These are phyloP conservation scores for Escallonia herrerae DNA, from an alignment of 129 eudicot genomes.

Conservation along the genomic window DNA sequence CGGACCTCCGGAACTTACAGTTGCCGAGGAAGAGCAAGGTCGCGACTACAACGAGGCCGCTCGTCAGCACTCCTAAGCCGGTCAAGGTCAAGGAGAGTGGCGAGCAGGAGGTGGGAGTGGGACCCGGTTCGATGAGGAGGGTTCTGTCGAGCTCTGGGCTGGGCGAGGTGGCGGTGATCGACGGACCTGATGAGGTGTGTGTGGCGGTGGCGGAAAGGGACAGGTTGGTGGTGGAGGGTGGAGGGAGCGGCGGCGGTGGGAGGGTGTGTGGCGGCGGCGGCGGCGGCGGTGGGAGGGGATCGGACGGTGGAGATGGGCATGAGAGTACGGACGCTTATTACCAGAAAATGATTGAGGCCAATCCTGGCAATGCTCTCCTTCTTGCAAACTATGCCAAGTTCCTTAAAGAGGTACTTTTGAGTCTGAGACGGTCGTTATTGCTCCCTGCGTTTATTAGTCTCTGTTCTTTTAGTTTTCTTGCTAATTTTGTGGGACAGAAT, in stretches of 20 bases:
- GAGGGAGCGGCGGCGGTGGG: conserved; percentile 21
- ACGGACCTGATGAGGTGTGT: background rate
- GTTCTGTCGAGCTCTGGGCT: conserved; percentile 30
- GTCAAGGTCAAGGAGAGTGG: conserved; percentile 7
- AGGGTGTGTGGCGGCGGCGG: conserved; percentile 33
- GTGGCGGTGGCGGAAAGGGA: conserved; percentile 9
- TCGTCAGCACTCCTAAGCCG: conserved; percentile 9
- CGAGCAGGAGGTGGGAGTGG: conserved; percentile 5
- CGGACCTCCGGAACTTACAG: background rate
- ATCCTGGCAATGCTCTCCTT: conserved; percentile 52
- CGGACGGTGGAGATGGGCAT: conserved; percentile 21
- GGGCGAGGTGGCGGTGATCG: conserved; percentile 9
- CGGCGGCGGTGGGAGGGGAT: conserved; percentile 22
- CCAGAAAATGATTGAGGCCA: conserved; percentile 44
- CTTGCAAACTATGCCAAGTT: conserved; percentile 61
- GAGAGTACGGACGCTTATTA: conserved; percentile 48
- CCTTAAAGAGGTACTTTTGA: conserved; percentile 51
- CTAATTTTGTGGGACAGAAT: no score
- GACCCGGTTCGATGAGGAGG: conserved; percentile 1
- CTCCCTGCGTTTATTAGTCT: no score
- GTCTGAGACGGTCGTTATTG: background rate
- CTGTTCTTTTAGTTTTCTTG: no score
- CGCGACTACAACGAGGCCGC: background rate
- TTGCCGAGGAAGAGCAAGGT: conserved; percentile 2
- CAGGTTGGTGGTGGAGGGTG: conserved; percentile 9